Evolutionary conservation across 2,329 filamentous ascomycete genomes (phyloP).

Genomic region (Epichloe festucae): DNA sequence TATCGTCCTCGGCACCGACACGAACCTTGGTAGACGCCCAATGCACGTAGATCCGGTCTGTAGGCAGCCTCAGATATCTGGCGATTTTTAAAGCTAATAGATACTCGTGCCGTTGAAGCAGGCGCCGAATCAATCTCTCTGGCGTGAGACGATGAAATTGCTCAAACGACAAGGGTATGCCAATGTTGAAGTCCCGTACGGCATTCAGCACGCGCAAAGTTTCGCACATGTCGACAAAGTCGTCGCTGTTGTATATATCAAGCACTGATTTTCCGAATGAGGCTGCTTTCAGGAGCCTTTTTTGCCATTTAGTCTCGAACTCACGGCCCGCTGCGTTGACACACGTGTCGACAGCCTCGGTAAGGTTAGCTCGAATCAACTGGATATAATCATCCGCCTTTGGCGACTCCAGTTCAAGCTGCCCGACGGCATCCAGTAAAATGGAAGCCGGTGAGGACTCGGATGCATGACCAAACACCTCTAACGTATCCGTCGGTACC

Average conservation of each 20-base stretch:
- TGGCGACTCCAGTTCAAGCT: conserved; percentile 84
- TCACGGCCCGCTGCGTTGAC: conserved; percentile 89
- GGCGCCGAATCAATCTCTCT: conserved; percentile 70
- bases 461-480: conserved; percentile 80
- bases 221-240: conserved; percentile 98
- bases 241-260: conserved; percentile 94
- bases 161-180: conserved; percentile 81
- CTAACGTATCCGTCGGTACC: conserved; percentile 72
- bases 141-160: conserved; percentile 87
- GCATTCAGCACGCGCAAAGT: conserved; percentile 86
- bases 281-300: conserved; percentile 86
- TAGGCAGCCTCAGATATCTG: conserved; percentile 71
- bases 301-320: conserved; percentile 84
- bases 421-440: conserved; percentile 81
- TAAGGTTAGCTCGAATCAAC: conserved; percentile 73
- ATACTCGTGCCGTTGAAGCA: conserved; percentile 85
- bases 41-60: conserved; percentile 86
- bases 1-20: conserved; percentile 71
- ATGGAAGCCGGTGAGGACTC: conserved; percentile 83
- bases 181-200: conserved; percentile 80
- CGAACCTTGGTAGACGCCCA: conserved; percentile 95
- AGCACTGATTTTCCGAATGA: conserved; percentile 96
- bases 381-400: conserved; percentile 98
- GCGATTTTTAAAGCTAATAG: conserved; percentile 80
- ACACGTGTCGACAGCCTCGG: conserved; percentile 87